Conservation (phyloP, 345 rosid genomes). For the Brassica carinata region DNA sequence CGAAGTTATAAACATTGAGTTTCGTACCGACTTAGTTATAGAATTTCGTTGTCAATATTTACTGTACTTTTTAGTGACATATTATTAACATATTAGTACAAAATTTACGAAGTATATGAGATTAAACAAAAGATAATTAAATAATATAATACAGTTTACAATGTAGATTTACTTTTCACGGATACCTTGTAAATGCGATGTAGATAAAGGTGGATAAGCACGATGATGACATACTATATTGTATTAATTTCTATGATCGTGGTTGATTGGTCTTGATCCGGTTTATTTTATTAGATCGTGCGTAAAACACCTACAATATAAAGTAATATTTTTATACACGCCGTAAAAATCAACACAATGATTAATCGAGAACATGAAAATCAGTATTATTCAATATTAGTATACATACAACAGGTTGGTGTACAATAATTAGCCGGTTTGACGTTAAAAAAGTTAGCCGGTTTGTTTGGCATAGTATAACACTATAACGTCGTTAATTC, state of each 20-base stretch:
- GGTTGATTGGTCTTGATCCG: conserved; percentile 1
- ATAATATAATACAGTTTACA: background rate
- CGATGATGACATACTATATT: conserved; percentile 15
- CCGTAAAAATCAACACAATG: conserved; percentile 35
- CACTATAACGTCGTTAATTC: conserved; percentile 20
- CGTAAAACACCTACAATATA: conserved; percentile 20
- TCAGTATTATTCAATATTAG: conserved; percentile 12
- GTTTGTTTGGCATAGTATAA: too few relatives aligned
- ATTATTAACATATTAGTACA: too few relatives aligned
- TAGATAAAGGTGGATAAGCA: conserved; percentile 36
- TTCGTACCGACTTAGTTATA: too few relatives aligned
- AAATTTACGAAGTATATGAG: too few relatives aligned
- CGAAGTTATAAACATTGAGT: too few relatives aligned
- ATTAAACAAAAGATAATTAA: too few relatives aligned
- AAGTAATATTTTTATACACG: conserved; percentile 38
- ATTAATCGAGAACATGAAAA: conserved; percentile 13
- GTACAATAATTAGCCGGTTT: conserved; percentile 34
- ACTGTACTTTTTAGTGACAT: too few relatives aligned
- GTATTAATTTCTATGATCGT: background rate
- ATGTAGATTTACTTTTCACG: background rate
- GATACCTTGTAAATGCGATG: conserved; percentile 1
- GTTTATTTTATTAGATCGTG: conserved; percentile 40
- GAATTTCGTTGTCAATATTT: too few relatives aligned
- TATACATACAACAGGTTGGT: conserved; percentile 22
- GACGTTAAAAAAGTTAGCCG: too few relatives aligned